Conservation (phyloP, 768 basidiomycete species). For the Termitomyces titanicus region DNA sequence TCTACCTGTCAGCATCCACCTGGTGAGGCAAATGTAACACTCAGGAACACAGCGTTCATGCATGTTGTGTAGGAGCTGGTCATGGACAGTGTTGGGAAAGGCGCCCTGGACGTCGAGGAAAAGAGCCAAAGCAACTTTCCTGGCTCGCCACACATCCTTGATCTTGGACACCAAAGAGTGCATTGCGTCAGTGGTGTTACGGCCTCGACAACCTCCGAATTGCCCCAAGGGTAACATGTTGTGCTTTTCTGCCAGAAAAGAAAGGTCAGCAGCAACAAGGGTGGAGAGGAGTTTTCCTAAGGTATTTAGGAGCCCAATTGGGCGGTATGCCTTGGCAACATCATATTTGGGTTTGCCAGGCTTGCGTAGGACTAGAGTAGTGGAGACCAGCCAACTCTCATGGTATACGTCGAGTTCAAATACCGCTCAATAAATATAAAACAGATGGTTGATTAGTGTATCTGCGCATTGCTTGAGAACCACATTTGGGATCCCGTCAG, state of each 20-base stretch:
- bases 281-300: no score
- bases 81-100: constrained; percentile 33
- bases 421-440: constrained; percentile 20
- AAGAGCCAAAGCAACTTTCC: constrained; percentile 29
- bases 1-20: background rate
- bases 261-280: no score
- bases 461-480: no score
- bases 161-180: constrained; percentile 23
- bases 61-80: constrained; percentile 11
- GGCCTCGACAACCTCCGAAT: constrained; percentile 24
- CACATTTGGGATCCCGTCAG: no score
- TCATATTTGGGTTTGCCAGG: constrained; percentile 31
- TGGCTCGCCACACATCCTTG: no score
- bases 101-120: constrained; percentile 41
- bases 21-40: background rate
- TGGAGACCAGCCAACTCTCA: constrained; percentile 20
- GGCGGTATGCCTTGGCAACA: no score
- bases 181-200: constrained; percentile 27
- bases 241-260: constrained; percentile 24
- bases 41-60: background rate
- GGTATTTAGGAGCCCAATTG: no score
- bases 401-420: no score
- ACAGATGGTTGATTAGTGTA: no score
- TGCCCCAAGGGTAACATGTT: constrained; percentile 19
- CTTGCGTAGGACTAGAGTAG: constrained; percentile 29